Base-by-base conservation (phyloP, 2,329 filamentous ascomycete genomes). In the Dactylonectria macrodidyma region DNA sequence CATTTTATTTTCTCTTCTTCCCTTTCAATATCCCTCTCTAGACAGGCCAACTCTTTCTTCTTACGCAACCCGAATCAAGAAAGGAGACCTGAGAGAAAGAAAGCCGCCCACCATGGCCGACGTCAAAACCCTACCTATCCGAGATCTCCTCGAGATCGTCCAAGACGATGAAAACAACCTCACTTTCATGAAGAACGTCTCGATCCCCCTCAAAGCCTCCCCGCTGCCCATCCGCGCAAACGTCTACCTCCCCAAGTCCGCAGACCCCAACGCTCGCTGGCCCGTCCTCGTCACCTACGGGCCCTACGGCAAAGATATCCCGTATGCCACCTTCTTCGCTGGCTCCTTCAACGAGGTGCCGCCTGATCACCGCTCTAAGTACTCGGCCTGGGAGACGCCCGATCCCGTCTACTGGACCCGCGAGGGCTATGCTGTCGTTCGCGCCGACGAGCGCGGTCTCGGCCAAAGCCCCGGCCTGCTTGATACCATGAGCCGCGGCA, bases 321-420 rank as follows among this genome's bases (percentile, higher is more conserved):
- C 60, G 26, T 67, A 67, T 22, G 38, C 56, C 36, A 65, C 55
- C 38, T 67, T 67, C 46, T 57, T 38, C 51, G 36, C 30, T 16
- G 51, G 46, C 24, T 84, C 80, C 9, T 87, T 84, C 61, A 71
- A 75, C 48, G 84, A 90, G 67, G 84, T 90, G 5, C 88, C 88
- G 63, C 82, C 85, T 0, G 82, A 85, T 67, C 88, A 90, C 71
- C 82, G 82, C 30, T 88, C 86, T 0, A 76, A 79, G 9, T 86
- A 90, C 73, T 88, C 87, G 0, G 84, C 86, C 3, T 90, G 88
- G 88, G 88, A 90, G 75, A 89, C 87, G 0, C 88, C 88, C 0
- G 87, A 89, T 55, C 88, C 88, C 0, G 82, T 78, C 2, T 90
- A 83, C 77, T 90, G 88, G 88, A 89, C 87, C 0, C 66, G 70